Conservation (phyloP, 345 rosid species). For the Chamaenerion angustifolium region DNA sequence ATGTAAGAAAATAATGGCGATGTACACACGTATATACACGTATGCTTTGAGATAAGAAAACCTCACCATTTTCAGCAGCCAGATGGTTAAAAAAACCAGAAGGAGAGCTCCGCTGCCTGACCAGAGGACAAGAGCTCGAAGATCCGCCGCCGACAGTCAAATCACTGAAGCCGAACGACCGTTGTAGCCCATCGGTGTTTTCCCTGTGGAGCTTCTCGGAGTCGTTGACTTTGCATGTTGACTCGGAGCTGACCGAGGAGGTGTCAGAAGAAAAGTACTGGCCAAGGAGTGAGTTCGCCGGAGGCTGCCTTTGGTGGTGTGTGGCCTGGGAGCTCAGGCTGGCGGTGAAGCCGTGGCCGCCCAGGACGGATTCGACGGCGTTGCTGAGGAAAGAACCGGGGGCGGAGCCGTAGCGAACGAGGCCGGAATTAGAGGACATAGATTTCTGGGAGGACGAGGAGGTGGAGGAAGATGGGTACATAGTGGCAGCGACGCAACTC, state of each 20-base stretch:
- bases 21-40: too few species aligned
- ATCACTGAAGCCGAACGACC: slow-evolving; percentile 51
- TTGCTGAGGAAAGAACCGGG: slow-evolving; percentile 59
- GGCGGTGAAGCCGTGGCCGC: slow-evolving; percentile 10
- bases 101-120: slow-evolving; percentile 85
- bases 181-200: slow-evolving; percentile 20
- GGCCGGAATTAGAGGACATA: slow-evolving; percentile 7
- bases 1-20: too few species aligned
- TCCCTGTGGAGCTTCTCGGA: slow-evolving; percentile 22
- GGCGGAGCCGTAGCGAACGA: slow-evolving; percentile 74
- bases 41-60: too few species aligned
- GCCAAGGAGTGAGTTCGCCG: slow-evolving; percentile 22
- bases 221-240: slow-evolving; percentile 61
- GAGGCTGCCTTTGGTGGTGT: slow-evolving; percentile 12
- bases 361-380: slow-evolving; percentile 57
- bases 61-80: slow-evolving; percentile 41
- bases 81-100: slow-evolving; percentile 62
- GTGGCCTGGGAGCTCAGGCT: slow-evolving; percentile 8
- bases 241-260: slow-evolving; percentile 52
- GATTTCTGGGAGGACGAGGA: slow-evolving; percentile 42
- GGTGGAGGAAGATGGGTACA: slow-evolving; percentile 52
- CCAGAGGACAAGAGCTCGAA: slow-evolving; percentile 35
- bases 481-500: slow-evolving; percentile 6
- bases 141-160: slow-evolving; percentile 18
- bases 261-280: slow-evolving; percentile 54